Evolutionary conservation across 2,329 filamentous ascomycete genomes (phyloP), one percentile per base, ranked within the genome.

Genomic region (Cytospora mali): DNA sequence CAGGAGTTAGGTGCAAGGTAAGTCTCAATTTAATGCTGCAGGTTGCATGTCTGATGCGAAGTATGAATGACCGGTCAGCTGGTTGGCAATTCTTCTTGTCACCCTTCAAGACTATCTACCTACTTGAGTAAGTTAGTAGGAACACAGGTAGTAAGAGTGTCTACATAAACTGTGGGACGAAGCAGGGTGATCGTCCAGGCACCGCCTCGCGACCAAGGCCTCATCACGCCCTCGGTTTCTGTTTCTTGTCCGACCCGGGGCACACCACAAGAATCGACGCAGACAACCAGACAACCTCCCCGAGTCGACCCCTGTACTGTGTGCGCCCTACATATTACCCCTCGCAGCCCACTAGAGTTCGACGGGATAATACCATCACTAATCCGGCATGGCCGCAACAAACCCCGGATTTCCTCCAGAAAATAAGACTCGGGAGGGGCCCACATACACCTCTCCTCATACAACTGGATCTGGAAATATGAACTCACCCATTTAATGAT

Each of bases 321-420:
- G 6, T 27, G 21, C 50, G 50, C 58, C 50, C 58, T 29, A 49
- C 14, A n/a, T 39, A 18, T 53, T 51, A 54, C 35, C 57, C 57
- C 50, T 54, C 58, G 35, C 16, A 21, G 57, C 46, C 29, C 53
- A 7, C 58, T 54, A 54, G 56, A 42, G 33, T 29, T 29, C 35
- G 35, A 60, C 35, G 29, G 60, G 51, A 54, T 29, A 51, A 42
- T 33, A 28, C 55, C 48, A 46, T 58, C 54, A 55, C 58, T 25
- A 52, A 63, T 53, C 33, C 48, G 46, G 63, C 14, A 46, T 65
- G 61, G 46, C 53, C 61, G 42, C 33, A 53, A 33, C 53, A 56
- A n/a, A 62, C 63, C 63, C 60, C 63, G 63, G 63, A 65, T 65
- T 65, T 63, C 31, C 58, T 62, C 54, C 55, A 64, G 56, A 52